Conservation (phyloP, 164 flowering plant genomes). For the Aristolochia californica region DNA sequence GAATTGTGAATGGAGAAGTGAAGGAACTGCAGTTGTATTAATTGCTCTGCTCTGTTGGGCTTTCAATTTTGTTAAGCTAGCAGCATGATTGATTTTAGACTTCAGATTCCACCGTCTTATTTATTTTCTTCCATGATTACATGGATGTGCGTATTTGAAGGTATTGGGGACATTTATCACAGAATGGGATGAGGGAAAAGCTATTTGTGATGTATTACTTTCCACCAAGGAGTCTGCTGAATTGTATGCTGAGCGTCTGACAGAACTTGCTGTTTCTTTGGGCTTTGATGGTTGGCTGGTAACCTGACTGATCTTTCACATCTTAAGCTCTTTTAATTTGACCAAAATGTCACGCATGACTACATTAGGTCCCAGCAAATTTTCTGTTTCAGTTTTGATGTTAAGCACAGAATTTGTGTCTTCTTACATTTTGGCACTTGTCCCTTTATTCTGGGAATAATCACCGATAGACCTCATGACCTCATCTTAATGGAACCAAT, state of each 20-base stretch:
- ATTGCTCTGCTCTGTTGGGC: no score
- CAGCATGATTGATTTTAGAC: no score
- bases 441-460: no score
- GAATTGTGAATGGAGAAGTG: no score
- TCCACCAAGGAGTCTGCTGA: conserved; percentile 59
- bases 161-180: conserved; percentile 83
- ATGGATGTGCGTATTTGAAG: conserved; percentile 22
- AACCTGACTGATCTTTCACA: conserved; percentile 6
- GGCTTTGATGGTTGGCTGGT: conserved; percentile 99
- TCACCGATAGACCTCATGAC: no score
- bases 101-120: background rate
- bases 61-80: no score
- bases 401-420: no score
- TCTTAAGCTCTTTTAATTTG: background rate
- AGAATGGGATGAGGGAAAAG: conserved; percentile 80
- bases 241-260: conserved; percentile 70
- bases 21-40: no score
- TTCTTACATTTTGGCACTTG: no score
- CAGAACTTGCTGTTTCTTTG: conserved; percentile 66
- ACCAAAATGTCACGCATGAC: background rate
- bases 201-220: conserved; percentile 31
- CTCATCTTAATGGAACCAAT: no score
- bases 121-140: background rate
- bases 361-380: background rate
- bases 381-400: no score